Evolutionary conservation across 257 asterid genomes (phyloP).

Genomic region (Solanum clarkiae): DNA sequence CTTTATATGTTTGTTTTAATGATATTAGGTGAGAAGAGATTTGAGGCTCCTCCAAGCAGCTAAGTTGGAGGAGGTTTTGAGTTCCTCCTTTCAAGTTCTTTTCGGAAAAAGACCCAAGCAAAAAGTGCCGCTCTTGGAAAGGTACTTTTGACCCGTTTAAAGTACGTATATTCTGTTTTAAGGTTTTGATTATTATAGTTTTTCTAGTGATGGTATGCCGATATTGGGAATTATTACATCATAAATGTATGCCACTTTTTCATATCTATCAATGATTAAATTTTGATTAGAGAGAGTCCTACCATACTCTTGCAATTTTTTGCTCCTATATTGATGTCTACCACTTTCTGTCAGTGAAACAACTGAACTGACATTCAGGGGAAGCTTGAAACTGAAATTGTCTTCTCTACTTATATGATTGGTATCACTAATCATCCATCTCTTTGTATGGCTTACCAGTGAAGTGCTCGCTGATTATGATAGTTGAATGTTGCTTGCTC

Average conservation of each 20-base stretch:
- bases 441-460: background rate
- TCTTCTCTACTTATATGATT: background rate
- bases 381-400: background rate
- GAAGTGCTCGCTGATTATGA: background rate
- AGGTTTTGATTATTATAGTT: background rate
- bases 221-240: background rate
- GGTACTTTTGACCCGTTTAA: slow-evolving; percentile 18
- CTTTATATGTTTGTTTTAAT: background rate
- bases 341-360: background rate
- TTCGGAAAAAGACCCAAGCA: slow-evolving; percentile 76
- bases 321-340: background rate
- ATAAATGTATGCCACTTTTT: background rate
- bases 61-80: slow-evolving; percentile 57
- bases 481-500: background rate
- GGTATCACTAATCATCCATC: background rate
- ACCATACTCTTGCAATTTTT: background rate
- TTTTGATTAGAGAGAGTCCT: background rate
- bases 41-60: slow-evolving; percentile 63
- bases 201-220: background rate
- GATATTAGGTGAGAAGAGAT: slow-evolving; percentile 68
- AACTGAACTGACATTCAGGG: background rate
- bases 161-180: background rate
- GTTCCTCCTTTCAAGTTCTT: slow-evolving; percentile 54
- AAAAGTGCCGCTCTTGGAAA: slow-evolving; percentile 74
- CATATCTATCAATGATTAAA: background rate